A percentile compares a stretch with the other conserved stretches of the same genome.
phyloP scores from a whole-genome alignment of 345 rosid genomes.

The Eucalyptus sideroxylon region DNA sequence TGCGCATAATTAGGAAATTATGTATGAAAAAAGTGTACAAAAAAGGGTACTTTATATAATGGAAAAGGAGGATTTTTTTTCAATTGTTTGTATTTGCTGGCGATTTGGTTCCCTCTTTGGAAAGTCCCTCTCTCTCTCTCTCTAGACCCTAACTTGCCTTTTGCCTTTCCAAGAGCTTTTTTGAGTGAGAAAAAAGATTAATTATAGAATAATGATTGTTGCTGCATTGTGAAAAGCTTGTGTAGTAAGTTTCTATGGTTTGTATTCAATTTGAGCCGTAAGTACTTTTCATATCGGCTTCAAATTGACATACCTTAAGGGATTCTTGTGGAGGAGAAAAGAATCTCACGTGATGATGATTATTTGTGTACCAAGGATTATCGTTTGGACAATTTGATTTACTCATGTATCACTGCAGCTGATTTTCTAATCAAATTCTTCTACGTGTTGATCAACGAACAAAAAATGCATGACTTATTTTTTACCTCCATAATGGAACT shows the following conservation, averaged over 20 bases:
- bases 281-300: accelerated
- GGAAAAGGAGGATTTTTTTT: background rate
- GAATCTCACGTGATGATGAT: background rate
- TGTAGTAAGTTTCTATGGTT: background rate
- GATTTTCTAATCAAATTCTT: background rate
- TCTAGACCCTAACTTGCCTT: background rate
- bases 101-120: background rate
- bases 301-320: background rate
- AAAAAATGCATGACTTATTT: accelerated
- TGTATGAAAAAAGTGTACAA: background rate
- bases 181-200: background rate
- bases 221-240: background rate
- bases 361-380: accelerated
- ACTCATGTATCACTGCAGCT: accelerated
- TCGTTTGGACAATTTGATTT: background rate
- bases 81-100: background rate
- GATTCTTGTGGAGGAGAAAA: background rate
- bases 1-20: background rate
- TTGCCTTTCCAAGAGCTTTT: background rate
- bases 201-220: background rate
- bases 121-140: background rate
- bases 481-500: accelerated
- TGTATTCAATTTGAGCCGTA: background rate
- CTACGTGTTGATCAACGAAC: accelerated
- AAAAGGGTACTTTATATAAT: background rate